A percentile compares a stretch with the other conserved stretches of the same genome.
Evolutionary conservation across 2,329 filamentous ascomycete genomes (phyloP).

Genomic region (Colletotrichum sidae): DNA sequence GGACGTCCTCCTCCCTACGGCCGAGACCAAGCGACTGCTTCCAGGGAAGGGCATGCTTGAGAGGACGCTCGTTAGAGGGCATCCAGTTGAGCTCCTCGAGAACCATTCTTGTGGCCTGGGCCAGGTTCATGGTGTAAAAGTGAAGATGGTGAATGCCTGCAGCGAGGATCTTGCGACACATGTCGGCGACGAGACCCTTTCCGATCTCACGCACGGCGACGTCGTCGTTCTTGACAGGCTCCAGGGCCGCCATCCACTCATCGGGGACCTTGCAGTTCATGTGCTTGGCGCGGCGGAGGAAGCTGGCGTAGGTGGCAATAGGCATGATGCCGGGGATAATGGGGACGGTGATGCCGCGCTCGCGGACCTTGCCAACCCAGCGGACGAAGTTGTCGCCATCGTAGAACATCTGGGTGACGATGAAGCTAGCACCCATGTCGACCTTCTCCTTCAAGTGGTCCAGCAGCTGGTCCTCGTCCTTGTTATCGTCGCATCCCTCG

Average conservation of each 20-base stretch:
- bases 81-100: conserved; percentile 89
- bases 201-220: conserved; percentile 90
- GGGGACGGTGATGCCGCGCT: conserved; percentile 83
- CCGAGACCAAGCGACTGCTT: conserved; percentile 92
- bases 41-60: conserved; percentile 95
- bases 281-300: conserved; percentile 89
- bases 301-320: conserved; percentile 94
- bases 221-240: conserved; percentile 97
- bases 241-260: conserved; percentile 83
- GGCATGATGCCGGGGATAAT: conserved; percentile 89
- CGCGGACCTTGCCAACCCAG: conserved; percentile 90
- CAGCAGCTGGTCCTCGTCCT: conserved; percentile 85
- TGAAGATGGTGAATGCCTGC: conserved; percentile 90
- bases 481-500: conserved; percentile 94
- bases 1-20: conserved; percentile 91
- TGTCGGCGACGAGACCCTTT: conserved; percentile 85
- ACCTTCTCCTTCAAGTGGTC: conserved; percentile 95
- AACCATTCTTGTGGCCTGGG: conserved; percentile 92
- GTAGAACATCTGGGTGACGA: conserved; percentile 99
- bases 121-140: conserved; percentile 99
- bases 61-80: conserved; percentile 80
- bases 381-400: conserved; percentile 94
- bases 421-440: conserved; percentile 91
- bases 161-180: conserved; percentile 88
- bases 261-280: conserved; percentile 87